Base-by-base conservation (phyloP, 2,329 filamentous ascomycete genomes). In the Fusarium veterinarium region DNA sequence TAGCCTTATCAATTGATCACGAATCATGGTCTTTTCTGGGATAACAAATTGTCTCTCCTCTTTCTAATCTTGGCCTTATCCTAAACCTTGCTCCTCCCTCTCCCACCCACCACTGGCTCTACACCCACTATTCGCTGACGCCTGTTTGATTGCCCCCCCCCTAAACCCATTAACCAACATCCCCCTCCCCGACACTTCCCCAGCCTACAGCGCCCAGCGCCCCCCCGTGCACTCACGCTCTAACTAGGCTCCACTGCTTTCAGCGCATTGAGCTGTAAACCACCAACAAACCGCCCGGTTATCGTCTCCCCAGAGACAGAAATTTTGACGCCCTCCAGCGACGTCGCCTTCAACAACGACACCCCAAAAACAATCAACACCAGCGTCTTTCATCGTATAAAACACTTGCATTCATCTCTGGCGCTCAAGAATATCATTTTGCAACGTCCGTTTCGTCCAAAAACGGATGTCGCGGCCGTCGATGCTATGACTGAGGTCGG, bases 401-500 rank as follows among this genome's bases (percentile, higher is more conserved):
- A 71, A 72, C 60, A 53, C 72, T 63, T 61, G 75, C 52, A 71
- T 78, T 69, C 77, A 79, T 81, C 79, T 81, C 78, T 49, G 67
- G 71, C 64, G 65, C 65, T 66, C 64, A 70, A 64, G 60, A 63
- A 75, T 64, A 64, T 73, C 64, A 69, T 56, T 41, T 63, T 77
- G 68, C 75, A 73, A 78, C 87, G 86, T 89, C 85, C 86, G 87
- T 90, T 91, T 90, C 86, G 80, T 78, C 83, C 80, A 80, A 86
- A 90, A 91, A 91, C 90, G 89, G 89, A 91, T 91, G 90, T 91
- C 88, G 89, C 88, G 82, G 83, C 85, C 84, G 86, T 85, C 83
- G 86, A 89, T 91, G 90, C 89, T 88, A 91, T 91, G 90, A 91
- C 86, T 89, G 89, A 91, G 89, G 89, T 91, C 86, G 88, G 86